Conservation (phyloP, 805 yeast species). For the Blastobotrys terrestris region DNA sequence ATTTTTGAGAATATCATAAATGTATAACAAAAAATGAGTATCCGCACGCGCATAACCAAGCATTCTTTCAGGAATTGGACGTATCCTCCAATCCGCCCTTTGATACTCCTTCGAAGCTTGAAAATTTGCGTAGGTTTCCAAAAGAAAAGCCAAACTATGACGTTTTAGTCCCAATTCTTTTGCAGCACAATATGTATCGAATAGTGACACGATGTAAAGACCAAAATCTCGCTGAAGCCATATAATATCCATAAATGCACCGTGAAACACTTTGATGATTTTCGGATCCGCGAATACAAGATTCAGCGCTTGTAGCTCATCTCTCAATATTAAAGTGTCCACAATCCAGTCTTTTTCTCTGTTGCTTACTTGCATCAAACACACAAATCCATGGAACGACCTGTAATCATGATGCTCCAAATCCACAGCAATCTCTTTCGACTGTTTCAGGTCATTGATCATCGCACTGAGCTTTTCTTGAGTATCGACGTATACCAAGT, state of each 20-base stretch:
- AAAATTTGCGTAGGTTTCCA: slow-evolving; percentile 75
- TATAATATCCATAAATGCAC: slow-evolving; percentile 92
- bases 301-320: slow-evolving; percentile 62
- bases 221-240: slow-evolving; percentile 98
- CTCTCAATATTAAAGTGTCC: slow-evolving; percentile 76
- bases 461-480: slow-evolving; percentile 46
- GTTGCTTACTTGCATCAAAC: slow-evolving; percentile 87
- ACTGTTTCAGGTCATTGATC: slow-evolving; percentile 45
- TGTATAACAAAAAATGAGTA: slow-evolving; percentile 81
- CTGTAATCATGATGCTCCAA: slow-evolving; percentile 93
- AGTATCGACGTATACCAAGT: slow-evolving; percentile 60
- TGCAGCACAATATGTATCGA: slow-evolving; percentile 92
- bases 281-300: slow-evolving; percentile 72
- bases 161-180: slow-evolving; percentile 71
- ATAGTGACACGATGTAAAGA: slow-evolving; percentile 76
- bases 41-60: slow-evolving; percentile 86
- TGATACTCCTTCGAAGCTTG: slow-evolving; percentile 92
- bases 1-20: slow-evolving; percentile 68
- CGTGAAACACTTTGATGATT: slow-evolving; percentile 86
- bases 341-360: slow-evolving; percentile 77
- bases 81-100: slow-evolving; percentile 90
- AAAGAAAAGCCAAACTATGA: slow-evolving; percentile 74
- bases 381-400: slow-evolving; percentile 84
- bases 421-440: slow-evolving; percentile 79
- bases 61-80: slow-evolving; percentile 79